A percentile compares a stretch with the other conserved stretches of the same genome.
phyloP scores from a whole-genome alignment of 768 basidiomycete genomes.

The Coprinellus micaceus region DNA sequence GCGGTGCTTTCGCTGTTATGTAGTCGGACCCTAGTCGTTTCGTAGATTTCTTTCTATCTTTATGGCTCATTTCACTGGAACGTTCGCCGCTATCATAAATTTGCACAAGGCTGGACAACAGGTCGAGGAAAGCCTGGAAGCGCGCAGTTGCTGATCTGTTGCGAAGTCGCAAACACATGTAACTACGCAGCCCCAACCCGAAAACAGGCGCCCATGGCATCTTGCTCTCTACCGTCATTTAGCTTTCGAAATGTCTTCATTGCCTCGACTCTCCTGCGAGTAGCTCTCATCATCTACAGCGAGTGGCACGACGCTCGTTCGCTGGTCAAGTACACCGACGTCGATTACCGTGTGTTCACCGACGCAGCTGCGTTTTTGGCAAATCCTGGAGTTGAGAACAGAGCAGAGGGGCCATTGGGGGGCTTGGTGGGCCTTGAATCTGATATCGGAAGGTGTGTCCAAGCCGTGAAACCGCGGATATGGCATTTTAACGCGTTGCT shows the following conservation, averaged over 20 bases:
- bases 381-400: constrained; percentile 45
- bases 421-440: constrained; percentile 28
- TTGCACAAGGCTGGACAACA: too few species aligned
- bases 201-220: constrained; percentile 2
- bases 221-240: constrained; percentile 20
- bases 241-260: constrained; percentile 51
- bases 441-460: constrained; percentile 74
- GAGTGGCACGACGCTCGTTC: constrained; percentile 87
- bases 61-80: background rate
- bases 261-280: constrained; percentile 54
- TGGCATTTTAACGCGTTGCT: background rate
- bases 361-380: constrained; percentile 80
- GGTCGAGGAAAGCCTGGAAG: background rate
- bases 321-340: constrained; percentile 92
- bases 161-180: too few species aligned
- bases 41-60: background rate
- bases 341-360: constrained; percentile 94
- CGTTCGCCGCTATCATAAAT: too few species aligned
- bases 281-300: constrained; percentile 76
- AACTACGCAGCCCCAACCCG: too few species aligned
- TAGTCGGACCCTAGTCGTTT: background rate
- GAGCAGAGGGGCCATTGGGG: constrained; percentile 59
- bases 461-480: constrained; percentile 4
- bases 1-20: background rate
- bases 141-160: background rate